Base-by-base conservation (phyloP, 345 rosid genomes). In the Abelmoschus esculentus region DNA sequence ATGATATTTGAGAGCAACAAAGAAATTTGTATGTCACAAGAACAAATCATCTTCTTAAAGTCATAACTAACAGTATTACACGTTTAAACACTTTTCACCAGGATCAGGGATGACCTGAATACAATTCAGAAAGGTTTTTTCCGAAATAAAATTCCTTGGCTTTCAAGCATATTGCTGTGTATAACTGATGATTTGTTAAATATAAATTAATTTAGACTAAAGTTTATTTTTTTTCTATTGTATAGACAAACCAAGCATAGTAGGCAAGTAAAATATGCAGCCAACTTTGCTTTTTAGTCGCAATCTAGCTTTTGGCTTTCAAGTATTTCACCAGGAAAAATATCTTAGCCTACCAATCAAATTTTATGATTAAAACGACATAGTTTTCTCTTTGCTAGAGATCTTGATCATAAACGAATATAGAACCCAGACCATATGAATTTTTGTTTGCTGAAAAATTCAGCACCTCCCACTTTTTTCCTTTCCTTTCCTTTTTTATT, bases 401-500 rank as follows among this genome's bases (percentile, higher is more conserved):
- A 22, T 65, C 69, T 46, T 66, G 26, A 66, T 66, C 54, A 46
- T 14, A 32, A 47, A 66, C 6, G 22, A 65, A 65, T 13, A 65
- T 13, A 65, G 13, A 44, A 65, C 36, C 53, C 69, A 44, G 13
- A 65, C 69, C 69, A 65, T 36, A 26, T 31, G 55, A 66, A 13
- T 36, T 36, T 36, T 36, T 46, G 69, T 65, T 26, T 34, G 28
- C 28, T 19, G 22, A 65, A 46, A 44, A 46, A 44, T 64, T 44
- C 19, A 26, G 19, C 54, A 22, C 54, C 53, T 42, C 53, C 29
- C 68, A 44, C 36, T 44, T 40, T 10, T 19, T 44, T 62, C 26
- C 13, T 49, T 49, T 15, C 1, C 26, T 22, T 22, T 22, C 1
- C 26, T 22, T 22, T 22, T 22, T 22, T 22, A 0, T 47, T 32